Evolutionary conservation across 1,284 basidiomycete genomes (phyloP).

Genomic region (Irpex sp.): DNA sequence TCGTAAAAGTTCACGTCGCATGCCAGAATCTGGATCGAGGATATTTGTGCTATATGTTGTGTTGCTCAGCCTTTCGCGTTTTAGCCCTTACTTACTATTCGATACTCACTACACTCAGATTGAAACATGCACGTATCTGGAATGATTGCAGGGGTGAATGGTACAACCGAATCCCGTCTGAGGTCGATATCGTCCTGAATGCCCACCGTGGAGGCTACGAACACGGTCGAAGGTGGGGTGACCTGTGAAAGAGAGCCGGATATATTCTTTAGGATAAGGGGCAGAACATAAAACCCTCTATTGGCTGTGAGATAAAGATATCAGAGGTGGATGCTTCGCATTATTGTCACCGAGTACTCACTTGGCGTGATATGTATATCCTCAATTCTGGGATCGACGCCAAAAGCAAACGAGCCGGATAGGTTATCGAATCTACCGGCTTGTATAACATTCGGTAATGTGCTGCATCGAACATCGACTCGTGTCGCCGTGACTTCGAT

Average conservation of each 20-base stretch:
- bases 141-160: not conserved
- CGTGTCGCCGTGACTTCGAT: not conserved
- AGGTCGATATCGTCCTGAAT: not conserved
- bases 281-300: not conserved
- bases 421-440: not conserved
- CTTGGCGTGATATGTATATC: not conserved
- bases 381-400: not conserved
- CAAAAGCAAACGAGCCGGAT: not conserved
- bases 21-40: not conserved
- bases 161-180: not conserved
- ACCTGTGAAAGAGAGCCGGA: not conserved
- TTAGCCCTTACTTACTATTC: no score
- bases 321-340: not conserved
- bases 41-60: not conserved
- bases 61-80: no score
- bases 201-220: not conserved
- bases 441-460: not conserved
- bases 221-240: not conserved
- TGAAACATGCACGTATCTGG: not conserved
- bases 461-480: not conserved
- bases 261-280: not conserved
- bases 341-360: not conserved
- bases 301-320: not conserved
- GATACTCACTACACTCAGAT: not conserved
- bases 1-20: not conserved